phyloP scores from a whole-genome alignment of 108 stramenopile species.

The Stephanodiscus triporus region DNA sequence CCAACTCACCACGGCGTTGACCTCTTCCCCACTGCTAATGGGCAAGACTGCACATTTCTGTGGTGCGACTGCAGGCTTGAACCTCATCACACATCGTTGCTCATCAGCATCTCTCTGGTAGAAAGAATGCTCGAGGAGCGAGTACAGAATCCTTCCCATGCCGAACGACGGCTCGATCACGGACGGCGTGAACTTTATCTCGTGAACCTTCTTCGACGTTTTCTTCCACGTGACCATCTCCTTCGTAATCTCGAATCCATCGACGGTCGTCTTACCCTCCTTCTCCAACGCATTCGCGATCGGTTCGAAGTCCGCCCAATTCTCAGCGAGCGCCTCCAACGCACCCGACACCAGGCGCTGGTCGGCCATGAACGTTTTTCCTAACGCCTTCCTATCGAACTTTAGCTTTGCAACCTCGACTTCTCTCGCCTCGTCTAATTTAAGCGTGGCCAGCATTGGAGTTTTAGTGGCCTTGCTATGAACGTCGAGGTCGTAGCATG shows the following conservation, averaged over 20 bases:
- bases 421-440: conserved; percentile 81
- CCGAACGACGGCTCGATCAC: conserved; percentile 99
- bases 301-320: conserved; percentile 90
- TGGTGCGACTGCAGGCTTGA: conserved; percentile 97
- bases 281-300: conserved; percentile 87
- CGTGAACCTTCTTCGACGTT: conserved; percentile 88
- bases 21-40: conserved; percentile 81
- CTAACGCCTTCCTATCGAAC: conserved; percentile 89
- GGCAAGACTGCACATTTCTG: conserved; percentile 97
- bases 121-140: conserved; percentile 98
- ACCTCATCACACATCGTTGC: conserved; percentile 94
- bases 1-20: conserved; percentile 73
- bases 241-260: conserved; percentile 89
- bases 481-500: conserved; percentile 97
- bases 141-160: conserved; percentile 98
- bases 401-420: conserved; percentile 89
- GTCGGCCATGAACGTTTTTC: conserved; percentile 91
- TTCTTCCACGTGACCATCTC: conserved; percentile 93
- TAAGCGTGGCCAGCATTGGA: conserved; percentile 90
- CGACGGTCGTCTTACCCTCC: conserved; percentile 86
- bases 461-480: conserved; percentile 96
- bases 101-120: conserved; percentile 93
- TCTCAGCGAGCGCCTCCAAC: conserved; percentile 92
- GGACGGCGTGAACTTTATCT: conserved; percentile 96
- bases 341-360: conserved; percentile 89